Base-by-base conservation (phyloP, 805 yeast species). In the Maudiozyma bulderi region DNA sequence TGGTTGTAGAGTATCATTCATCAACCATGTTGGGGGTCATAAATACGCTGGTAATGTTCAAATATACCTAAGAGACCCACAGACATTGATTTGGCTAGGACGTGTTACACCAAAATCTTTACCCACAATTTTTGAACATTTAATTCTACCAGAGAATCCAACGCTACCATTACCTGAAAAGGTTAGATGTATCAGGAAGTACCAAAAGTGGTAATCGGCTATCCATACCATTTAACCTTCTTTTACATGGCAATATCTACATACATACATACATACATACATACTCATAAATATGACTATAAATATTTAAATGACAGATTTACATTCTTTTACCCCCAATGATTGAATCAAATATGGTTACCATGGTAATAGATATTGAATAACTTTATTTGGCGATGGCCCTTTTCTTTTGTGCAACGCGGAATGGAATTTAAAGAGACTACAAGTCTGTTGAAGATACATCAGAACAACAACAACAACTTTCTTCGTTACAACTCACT, bases 1-100 rank as follows among this genome's bases (percentile, higher is more conserved):
- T 33, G 98, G 97, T 6, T 86, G 84, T 1, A 69, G 71, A 6
- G 87, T 89, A 2, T 71, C 76, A 1, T 89, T 65, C 57, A 76
- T 85, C 32, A 89, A 86, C 59, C 99, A 91, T 65, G 85, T 91
- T 30, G 99, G 99, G 6, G 98, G 98, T 5, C 99, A 91, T 68
- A 93, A 93, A 65, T 93, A 73, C 66, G 88, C 93, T 1, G 97
- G 97, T 2, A 91, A 91, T 64, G 85, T 87, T 3, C 74, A 88
- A 46, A 77, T 91, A 13, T 89, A 88, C 61, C 68, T 81, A 54
- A 80, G 75, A 54, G 58, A 54, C 3, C 51, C 65, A 3, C 51
- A 51, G 20, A 69, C 86, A 55, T 81, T 82, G 50, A 77, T 89
- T 31, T 89, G 97, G 97, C 70, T 87, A 61, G 99, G 95, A 0